A percentile compares a stretch with the other conserved stretches of the same genome.
Conservation (phyloP, 2,329 filamentous ascomycete genomes). For the Trichoderma sp. region DNA sequence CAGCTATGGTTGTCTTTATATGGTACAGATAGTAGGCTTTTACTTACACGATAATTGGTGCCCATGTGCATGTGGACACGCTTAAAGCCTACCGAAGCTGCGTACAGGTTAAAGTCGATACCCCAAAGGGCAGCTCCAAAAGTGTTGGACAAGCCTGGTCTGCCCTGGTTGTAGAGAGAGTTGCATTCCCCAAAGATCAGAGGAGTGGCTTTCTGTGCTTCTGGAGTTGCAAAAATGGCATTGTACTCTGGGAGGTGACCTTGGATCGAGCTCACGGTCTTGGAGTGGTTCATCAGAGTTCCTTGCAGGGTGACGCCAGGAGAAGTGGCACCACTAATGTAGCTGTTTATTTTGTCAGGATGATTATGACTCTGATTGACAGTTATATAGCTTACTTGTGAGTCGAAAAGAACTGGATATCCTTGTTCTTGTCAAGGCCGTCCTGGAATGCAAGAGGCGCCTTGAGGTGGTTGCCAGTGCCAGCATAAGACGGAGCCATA, state of each 20-base stretch:
- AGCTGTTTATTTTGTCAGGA: slow-evolving; percentile 46
- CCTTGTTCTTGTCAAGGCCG: slow-evolving; percentile 54
- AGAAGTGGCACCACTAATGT: slow-evolving; percentile 63
- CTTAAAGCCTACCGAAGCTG: slow-evolving; percentile 58
- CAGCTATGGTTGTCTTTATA: neutral
- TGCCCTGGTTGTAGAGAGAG: slow-evolving; percentile 64
- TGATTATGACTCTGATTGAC: neutral
- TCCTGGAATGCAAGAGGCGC: slow-evolving; percentile 55
- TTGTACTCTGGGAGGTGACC: slow-evolving; percentile 53
- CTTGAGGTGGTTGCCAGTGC: slow-evolving; percentile 55
- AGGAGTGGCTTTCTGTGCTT: slow-evolving; percentile 41
- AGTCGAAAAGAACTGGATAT: slow-evolving; percentile 58
- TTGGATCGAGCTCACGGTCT: slow-evolving; percentile 53
- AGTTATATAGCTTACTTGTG: slow-evolving; percentile 56
- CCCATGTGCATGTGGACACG: slow-evolving; percentile 68
- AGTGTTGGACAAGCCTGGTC: slow-evolving; percentile 63
- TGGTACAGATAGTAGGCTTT: neutral
- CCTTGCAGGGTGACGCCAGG: slow-evolving; percentile 64
- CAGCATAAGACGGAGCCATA: slow-evolving; percentile 63
- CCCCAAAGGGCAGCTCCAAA: slow-evolving; percentile 70
- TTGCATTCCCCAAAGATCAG: slow-evolving; percentile 66
- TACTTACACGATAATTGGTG: slow-evolving; percentile 58
- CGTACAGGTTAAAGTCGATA: slow-evolving; percentile 64
- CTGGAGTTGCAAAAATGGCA: slow-evolving; percentile 40
- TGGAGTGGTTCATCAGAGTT: slow-evolving; percentile 66